phyloP scores from a whole-genome alignment of 2,329 filamentous ascomycete genomes.

The Lojkania enalia region DNA sequence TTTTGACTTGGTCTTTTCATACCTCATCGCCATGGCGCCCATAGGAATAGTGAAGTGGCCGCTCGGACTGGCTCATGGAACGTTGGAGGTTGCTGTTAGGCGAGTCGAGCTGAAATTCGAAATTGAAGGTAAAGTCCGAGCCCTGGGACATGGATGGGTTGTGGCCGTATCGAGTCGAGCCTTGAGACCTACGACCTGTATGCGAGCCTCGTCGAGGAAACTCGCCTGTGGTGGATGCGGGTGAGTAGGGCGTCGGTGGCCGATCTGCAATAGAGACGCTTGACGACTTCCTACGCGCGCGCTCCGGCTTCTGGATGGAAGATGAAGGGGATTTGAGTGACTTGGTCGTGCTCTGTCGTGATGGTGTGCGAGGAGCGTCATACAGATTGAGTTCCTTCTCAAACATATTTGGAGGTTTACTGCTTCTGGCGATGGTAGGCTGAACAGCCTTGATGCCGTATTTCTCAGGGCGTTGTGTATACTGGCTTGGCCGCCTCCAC shows the following conservation, averaged over 20 bases:
- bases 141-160: constrained; percentile 45
- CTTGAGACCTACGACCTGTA: constrained; percentile 33
- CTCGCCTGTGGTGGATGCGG: constrained; percentile 34
- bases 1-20: constrained; percentile 6
- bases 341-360: constrained; percentile 24
- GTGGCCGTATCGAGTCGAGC: constrained; percentile 31
- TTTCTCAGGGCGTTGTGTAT: constrained; percentile 41
- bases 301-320: constrained; percentile 37
- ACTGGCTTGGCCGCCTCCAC: constrained; percentile 45
- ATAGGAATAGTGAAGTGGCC: constrained; percentile 21
- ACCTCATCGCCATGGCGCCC: constrained; percentile 15
- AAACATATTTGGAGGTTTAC: constrained; percentile 33
- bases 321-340: constrained; percentile 29
- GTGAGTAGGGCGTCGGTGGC: constrained; percentile 46
- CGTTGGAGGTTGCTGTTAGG: constrained; percentile 10
- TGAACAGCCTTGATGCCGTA: constrained; percentile 36
- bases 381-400: constrained; percentile 40
- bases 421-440: constrained; percentile 31
- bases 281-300: constrained; percentile 40
- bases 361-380: constrained; percentile 32
- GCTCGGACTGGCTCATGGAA: constrained; percentile 18
- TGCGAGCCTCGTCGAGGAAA: constrained; percentile 29
- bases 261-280: constrained; percentile 42
- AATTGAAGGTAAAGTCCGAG: constrained; percentile 40
- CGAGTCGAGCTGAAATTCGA: constrained; percentile 29